phyloP scores from a whole-genome alignment of 768 basidiomycete genomes.

The Termitomyces sp. region DNA sequence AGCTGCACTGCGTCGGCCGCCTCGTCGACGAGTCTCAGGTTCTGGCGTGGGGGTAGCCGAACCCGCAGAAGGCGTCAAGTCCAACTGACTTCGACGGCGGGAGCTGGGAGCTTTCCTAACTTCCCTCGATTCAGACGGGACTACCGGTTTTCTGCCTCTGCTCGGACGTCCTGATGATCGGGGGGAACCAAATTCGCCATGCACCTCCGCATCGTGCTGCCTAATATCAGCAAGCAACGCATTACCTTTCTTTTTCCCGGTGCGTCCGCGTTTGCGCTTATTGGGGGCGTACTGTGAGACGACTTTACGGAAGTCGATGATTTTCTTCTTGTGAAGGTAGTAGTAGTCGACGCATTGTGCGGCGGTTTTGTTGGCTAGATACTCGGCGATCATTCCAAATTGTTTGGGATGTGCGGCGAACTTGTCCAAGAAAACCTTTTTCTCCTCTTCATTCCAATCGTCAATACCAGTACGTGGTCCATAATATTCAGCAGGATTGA shows the following conservation, averaged over 20 bases:
- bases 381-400: constrained; percentile 86
- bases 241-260: constrained; percentile 76
- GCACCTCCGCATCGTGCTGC: constrained; percentile 62
- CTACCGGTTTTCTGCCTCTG: constrained; percentile 36
- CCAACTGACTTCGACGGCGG: constrained; percentile 40
- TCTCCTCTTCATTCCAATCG: constrained; percentile 87
- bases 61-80: constrained; percentile 40
- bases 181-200: constrained; percentile 28
- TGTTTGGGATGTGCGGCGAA: constrained; percentile 89
- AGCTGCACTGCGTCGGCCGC: constrained; percentile 17
- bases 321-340: constrained; percentile 89
- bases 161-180: constrained; percentile 31
- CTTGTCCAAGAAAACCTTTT: constrained; percentile 69
- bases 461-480: constrained; percentile 66
- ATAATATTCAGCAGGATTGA: constrained; percentile 75
- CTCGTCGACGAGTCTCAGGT: constrained; percentile 36
- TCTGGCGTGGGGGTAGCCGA: constrained; percentile 61
- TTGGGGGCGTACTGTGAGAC: constrained; percentile 61
- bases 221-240: constrained; percentile 78
- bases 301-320: constrained; percentile 80
- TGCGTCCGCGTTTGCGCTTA: constrained; percentile 57
- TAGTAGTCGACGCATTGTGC: constrained; percentile 91
- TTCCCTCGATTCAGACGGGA: constrained; percentile 21
- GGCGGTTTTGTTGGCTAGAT: constrained; percentile 77
- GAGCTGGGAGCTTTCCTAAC: constrained; percentile 26